A percentile compares a stretch with the other conserved stretches of the same genome.
Evolutionary conservation across 1,284 basidiomycete species (phyloP).

Genomic region (Acaromyces ingoldii): DNA sequence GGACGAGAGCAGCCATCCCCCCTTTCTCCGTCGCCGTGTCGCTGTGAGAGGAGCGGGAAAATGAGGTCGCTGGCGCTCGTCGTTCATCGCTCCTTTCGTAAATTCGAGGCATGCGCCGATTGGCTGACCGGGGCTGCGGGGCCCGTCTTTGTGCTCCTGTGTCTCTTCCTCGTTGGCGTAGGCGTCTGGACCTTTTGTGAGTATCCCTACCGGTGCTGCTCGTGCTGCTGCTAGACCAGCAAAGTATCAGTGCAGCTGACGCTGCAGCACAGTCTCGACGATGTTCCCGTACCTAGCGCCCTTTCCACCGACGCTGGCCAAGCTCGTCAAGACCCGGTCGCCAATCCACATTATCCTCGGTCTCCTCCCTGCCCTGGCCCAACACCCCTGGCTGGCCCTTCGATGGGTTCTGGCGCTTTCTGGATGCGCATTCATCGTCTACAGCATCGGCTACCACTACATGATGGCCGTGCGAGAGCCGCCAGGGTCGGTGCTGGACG

Average conservation of each 20-base stretch:
- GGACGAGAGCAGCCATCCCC: too few relatives aligned
- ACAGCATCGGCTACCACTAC: slow-evolving; percentile 75
- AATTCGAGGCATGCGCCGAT: slow-evolving; percentile 71
- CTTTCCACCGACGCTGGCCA: slow-evolving; percentile 24
- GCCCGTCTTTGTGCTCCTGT: slow-evolving; percentile 71
- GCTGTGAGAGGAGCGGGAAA: background rate
- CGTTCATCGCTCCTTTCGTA: slow-evolving; percentile 81
- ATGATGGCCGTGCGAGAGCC: slow-evolving; percentile 72
- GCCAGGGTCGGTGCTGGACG: slow-evolving; percentile 31
- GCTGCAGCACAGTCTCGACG: slow-evolving; percentile 18
- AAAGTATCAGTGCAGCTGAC: background rate
- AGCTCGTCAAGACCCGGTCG: slow-evolving; percentile 27
- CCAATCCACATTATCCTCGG: slow-evolving; percentile 38
- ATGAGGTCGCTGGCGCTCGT: slow-evolving; percentile 48
- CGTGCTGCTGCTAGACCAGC: background rate
- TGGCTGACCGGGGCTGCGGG: slow-evolving; percentile 81
- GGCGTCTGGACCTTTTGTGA: slow-evolving; percentile 77
- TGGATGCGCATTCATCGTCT: slow-evolving; percentile 66
- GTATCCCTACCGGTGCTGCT: slow-evolving; percentile 48
- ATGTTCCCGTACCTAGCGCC: slow-evolving; percentile 30
- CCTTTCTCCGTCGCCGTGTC: too few relatives aligned
- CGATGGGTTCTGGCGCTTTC: slow-evolving; percentile 53
- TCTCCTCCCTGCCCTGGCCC: slow-evolving; percentile 18
- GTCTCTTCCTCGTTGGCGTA: slow-evolving; percentile 64
- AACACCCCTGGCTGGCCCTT: slow-evolving; percentile 20